phyloP scores from a whole-genome alignment of 257 asterid genomes.

The Solanum etuberosum region DNA sequence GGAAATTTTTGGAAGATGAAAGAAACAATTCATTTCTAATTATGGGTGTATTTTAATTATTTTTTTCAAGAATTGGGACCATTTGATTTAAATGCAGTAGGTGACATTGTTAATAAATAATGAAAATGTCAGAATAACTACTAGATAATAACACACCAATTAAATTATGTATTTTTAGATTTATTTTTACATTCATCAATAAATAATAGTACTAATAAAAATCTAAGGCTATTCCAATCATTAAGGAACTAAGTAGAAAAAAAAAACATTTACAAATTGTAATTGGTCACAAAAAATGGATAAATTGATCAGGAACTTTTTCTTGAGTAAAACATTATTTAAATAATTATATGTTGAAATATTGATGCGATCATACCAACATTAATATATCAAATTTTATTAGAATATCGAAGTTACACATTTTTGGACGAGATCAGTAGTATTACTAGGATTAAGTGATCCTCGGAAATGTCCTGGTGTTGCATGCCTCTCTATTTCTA shows the following conservation, averaged over 20 bases:
- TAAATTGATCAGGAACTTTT: background rate
- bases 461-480: background rate
- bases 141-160: background rate
- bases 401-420: background rate
- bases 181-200: background rate
- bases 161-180: background rate
- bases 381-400: background rate
- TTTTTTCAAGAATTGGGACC: background rate
- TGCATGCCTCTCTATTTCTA: background rate
- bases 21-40: background rate
- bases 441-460: background rate
- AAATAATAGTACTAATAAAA: background rate
- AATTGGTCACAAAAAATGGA: background rate
- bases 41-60: background rate
- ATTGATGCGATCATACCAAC: background rate
- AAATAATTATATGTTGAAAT: background rate
- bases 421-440: background rate
- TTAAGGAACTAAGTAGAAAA: background rate
- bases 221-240: background rate
- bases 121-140: background rate
- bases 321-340: background rate
- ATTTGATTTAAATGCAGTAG: background rate
- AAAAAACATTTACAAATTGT: background rate
- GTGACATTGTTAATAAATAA: background rate
- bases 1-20: background rate